These are phyloP conservation scores for Penicillium sclerotiorum DNA, from an alignment of 2,329 filamentous ascomycete species.

Conservation along the genomic window DNA sequence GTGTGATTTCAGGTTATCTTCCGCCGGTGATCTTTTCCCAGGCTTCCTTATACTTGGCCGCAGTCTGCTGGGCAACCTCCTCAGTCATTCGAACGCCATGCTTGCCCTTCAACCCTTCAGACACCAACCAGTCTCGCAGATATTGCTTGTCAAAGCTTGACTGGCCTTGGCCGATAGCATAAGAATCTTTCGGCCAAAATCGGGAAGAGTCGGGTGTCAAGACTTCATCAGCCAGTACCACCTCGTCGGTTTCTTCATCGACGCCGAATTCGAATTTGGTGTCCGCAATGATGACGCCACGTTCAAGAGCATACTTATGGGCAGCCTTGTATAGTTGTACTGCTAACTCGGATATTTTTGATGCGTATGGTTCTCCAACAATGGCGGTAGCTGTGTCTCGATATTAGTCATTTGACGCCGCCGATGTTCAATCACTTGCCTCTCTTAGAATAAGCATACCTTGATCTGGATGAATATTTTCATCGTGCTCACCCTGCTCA, in stretches of 20 bases:
- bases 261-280: conserved; percentile 78
- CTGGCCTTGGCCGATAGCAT: conserved; percentile 73
- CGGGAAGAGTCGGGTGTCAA: conserved; percentile 81
- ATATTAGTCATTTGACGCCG: neutral
- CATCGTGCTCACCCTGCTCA: conserved; percentile 74
- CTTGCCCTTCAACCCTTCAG: conserved; percentile 73
- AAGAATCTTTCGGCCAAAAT: conserved; percentile 79
- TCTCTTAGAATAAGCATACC: conserved; percentile 43
- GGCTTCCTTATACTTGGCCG: conserved; percentile 73
- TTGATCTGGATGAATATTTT: conserved; percentile 77
- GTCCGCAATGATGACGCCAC: conserved; percentile 76
- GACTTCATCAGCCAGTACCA: conserved; percentile 81
- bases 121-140: conserved; percentile 78
- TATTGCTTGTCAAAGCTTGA: conserved; percentile 88
- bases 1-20: conserved; percentile 42
- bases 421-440: neutral
- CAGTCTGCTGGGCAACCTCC: conserved; percentile 70
- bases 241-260: conserved; percentile 64
- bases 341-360: conserved; percentile 65
- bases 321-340: conserved; percentile 64
- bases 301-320: conserved; percentile 48
- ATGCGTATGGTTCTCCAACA: conserved; percentile 66
- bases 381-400: conserved; percentile 55
- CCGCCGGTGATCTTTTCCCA: conserved; percentile 69
- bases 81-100: conserved; percentile 71